phyloP scores from a whole-genome alignment of 2,329 filamentous ascomycete genomes.

The Neophaeococcomyces mojaviensis region DNA sequence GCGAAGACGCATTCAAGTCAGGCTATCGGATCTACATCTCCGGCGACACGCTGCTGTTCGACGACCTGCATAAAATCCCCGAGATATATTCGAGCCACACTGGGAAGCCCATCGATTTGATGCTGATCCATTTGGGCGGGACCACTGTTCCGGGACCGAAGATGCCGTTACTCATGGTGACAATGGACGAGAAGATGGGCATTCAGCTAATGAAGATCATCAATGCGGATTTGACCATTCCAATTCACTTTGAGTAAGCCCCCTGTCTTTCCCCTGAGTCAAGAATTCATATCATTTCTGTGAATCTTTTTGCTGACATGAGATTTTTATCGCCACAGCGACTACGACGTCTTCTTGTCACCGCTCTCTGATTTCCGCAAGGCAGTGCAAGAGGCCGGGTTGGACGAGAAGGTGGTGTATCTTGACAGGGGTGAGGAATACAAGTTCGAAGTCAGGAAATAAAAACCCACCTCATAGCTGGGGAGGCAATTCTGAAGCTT shows the following conservation, averaged over 20 bases:
- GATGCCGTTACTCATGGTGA: conserved; percentile 57
- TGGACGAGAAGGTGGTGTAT: conserved; percentile 51
- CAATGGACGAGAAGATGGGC: conserved; percentile 60
- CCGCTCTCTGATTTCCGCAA: conserved; percentile 55
- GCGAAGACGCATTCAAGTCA: conserved; percentile 30
- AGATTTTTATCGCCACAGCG: conserved; percentile 25
- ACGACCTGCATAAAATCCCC: conserved; percentile 56
- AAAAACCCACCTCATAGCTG: background rate
- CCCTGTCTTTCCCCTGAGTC: background rate
- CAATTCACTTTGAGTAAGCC: conserved; percentile 52
- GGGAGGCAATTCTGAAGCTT: background rate
- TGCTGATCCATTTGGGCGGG: conserved; percentile 60
- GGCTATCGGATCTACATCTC: conserved; percentile 60
- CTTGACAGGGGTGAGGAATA: conserved; percentile 53
- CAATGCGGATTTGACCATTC: conserved; percentile 54
- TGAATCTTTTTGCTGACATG: background rate
- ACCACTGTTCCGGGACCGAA: conserved; percentile 57
- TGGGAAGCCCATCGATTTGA: conserved; percentile 52
- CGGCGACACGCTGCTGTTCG: conserved; percentile 56
- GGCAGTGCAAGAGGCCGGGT: conserved; percentile 45
- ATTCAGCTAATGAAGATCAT: conserved; percentile 54
- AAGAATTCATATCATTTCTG: conserved; percentile 16
- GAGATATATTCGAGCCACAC: conserved; percentile 39
- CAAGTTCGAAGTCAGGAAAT: conserved; percentile 41
- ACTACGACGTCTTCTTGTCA: conserved; percentile 56